A percentile compares a stretch with the other conserved stretches of the same genome.
phyloP scores from a whole-genome alignment of 1,284 basidiomycete genomes.

The Earliella scabrosa region DNA sequence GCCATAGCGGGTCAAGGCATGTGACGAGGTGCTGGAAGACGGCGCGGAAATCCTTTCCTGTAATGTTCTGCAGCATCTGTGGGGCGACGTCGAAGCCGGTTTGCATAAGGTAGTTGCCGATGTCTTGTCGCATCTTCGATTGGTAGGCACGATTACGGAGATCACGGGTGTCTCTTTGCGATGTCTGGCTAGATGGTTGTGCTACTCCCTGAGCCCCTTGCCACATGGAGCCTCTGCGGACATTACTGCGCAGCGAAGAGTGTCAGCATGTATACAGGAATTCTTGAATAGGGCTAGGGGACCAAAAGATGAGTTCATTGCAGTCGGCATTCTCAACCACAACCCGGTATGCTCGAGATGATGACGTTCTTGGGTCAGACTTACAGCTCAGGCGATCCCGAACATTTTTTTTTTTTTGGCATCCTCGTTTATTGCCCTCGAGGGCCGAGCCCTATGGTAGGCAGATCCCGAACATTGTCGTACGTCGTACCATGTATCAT shows the following conservation, averaged over 20 bases:
- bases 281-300: no score
- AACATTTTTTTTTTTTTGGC: no score
- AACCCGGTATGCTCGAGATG: no score
- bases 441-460: no score
- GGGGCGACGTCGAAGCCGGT: slow-evolving; percentile 69
- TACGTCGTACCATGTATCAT: no score
- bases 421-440: no score
- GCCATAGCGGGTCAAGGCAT: slow-evolving; percentile 72
- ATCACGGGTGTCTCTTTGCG: slow-evolving; percentile 71
- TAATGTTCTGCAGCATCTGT: slow-evolving; percentile 72
- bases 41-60: slow-evolving; percentile 79
- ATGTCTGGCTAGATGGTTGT: slow-evolving; percentile 51
- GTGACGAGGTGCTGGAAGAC: slow-evolving; percentile 82
- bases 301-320: no score
- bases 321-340: no score
- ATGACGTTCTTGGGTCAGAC: no score
- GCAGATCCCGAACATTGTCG: no score
- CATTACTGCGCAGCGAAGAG: slow-evolving; percentile 41
- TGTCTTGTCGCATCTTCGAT: slow-evolving; percentile 73
- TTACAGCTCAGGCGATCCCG: no score
- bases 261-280: no score
- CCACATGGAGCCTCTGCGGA: slow-evolving; percentile 73
- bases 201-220: slow-evolving; percentile 48
- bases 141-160: slow-evolving; percentile 77
- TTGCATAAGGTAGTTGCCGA: slow-evolving; percentile 67